phyloP scores from a whole-genome alignment of 73 alveolate genomes.

The Paramecium sonneborni region DNA sequence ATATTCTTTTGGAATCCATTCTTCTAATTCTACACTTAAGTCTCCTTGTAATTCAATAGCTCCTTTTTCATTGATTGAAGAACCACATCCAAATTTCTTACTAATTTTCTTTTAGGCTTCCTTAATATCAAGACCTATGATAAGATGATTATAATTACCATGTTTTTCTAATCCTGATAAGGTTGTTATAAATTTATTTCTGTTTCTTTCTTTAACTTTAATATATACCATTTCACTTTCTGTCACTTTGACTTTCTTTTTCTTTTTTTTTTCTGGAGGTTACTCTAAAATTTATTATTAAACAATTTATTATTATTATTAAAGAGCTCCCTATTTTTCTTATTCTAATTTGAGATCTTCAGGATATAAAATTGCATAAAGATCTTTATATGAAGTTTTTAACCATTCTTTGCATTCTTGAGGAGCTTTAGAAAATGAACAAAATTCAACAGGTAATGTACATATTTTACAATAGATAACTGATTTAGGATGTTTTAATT shows the following conservation, averaged over 20 bases:
- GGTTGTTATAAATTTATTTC: neutral
- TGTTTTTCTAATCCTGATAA: slow-evolving; percentile 31
- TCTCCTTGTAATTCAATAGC: slow-evolving; percentile 28
- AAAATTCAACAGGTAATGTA: slow-evolving; percentile 45
- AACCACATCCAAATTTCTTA: slow-evolving; percentile 56
- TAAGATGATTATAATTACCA: neutral
- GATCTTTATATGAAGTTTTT: neutral
- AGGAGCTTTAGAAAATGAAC: neutral
- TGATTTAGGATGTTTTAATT: neutral
- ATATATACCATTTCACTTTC: slow-evolving; percentile 29
- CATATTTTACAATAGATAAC: slow-evolving; percentile 33
- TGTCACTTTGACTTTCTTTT: slow-evolving; percentile 2
- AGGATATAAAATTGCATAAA: neutral
- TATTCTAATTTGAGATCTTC: neutral
- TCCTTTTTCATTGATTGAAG: neutral
- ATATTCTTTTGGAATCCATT: slow-evolving; percentile 42
- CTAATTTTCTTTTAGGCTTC: slow-evolving; percentile 46
- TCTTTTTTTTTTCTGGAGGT: neutral
- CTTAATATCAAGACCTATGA: slow-evolving; percentile 20
- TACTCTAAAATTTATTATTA: neutral
- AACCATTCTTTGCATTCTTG: slow-evolving; percentile 14
- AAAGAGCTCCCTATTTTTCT: neutral
- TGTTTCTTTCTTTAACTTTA: slow-evolving; percentile 24
- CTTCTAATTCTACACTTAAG: slow-evolving; percentile 2
- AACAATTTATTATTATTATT: neutral